Conservation (phyloP, 2,329 filamentous ascomycete species). For the Elsinoe arachidis region DNA sequence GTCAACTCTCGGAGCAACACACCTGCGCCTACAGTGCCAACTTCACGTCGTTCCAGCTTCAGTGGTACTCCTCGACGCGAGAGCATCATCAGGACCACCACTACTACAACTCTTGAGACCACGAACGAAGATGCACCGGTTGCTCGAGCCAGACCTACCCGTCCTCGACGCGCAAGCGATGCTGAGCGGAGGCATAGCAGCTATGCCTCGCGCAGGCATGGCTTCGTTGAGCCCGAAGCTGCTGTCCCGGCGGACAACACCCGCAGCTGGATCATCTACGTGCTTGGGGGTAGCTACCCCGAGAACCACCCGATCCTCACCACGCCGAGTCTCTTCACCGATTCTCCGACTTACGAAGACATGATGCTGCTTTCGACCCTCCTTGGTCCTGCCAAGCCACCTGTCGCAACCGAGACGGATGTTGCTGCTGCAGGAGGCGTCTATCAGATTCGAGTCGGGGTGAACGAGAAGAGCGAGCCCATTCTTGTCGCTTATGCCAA, state of each 20-base stretch:
- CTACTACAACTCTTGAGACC: slow-evolving; percentile 24
- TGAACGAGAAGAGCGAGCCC: slow-evolving; percentile 2
- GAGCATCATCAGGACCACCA: slow-evolving; percentile 31
- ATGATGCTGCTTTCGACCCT: slow-evolving; percentile 62
- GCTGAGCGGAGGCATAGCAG: slow-evolving; percentile 42
- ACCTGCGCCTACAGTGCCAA: slow-evolving; percentile 11
- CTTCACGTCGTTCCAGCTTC: slow-evolving; percentile 14
- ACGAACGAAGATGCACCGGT: slow-evolving; percentile 31
- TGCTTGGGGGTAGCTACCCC: slow-evolving; percentile 60
- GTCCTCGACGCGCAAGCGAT: slow-evolving; percentile 50
- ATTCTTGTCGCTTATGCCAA: slow-evolving; percentile 26
- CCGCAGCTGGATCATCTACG: slow-evolving; percentile 64
- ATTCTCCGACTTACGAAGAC: slow-evolving; percentile 63
- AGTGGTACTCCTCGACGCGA: slow-evolving; percentile 23
- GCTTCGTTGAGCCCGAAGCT: slow-evolving; percentile 49
- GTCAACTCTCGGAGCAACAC: slow-evolving; percentile 42
- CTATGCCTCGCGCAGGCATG: slow-evolving; percentile 47
- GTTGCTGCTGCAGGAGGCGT: slow-evolving; percentile 54
- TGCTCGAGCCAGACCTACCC: slow-evolving; percentile 31
- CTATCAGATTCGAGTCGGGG: slow-evolving; percentile 40
- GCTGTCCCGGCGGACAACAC: slow-evolving; percentile 47
- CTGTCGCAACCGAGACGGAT: slow-evolving; percentile 57
- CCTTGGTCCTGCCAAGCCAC: slow-evolving; percentile 59
- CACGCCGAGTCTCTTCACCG: slow-evolving; percentile 60
- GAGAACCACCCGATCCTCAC: slow-evolving; percentile 63